Base-by-base conservation (phyloP, 192 early-diverging fungal genomes). In the Coemansia sp. region DNA sequence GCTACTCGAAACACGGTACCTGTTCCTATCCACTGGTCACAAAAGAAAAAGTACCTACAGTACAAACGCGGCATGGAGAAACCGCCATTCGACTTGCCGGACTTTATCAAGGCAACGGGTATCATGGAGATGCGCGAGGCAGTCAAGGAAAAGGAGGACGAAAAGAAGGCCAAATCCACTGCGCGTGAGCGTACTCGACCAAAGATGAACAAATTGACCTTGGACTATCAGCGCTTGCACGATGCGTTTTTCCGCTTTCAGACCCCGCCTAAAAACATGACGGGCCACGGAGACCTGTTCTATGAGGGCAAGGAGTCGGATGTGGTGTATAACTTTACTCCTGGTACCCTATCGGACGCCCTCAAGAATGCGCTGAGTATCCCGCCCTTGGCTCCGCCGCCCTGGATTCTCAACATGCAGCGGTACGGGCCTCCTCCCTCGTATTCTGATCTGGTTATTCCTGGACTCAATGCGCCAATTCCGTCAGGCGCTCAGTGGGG, bases 331-430 rank as follows among this genome's bases (percentile, higher is more conserved):
- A 84, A 91, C 62, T 92, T 92, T 74, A 93, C 96, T 36, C 97
- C 97, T 0, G 97, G 97, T 3, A 60, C 77, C 22, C 75, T 99
- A 15, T 93, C 91, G 15, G 93, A 95, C 49, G 92, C 93, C n/a
- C 80, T 99, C 15, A 92, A 90, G 57, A 86, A 80, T 5, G 97
- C 97, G 0, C 87, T 99, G 15, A 93, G 89, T 51, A 96, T 98
- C 73, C 95, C 96, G 54, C 93, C 93, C 5, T 79, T 95, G 49
- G 95, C 96, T 2, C 95, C 97, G 24, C 95, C 95, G 43, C 97
- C 97, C 22, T 99, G 97, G 97, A 85, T 99, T 41, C 90, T 98
- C 71, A 96, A 96, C 72, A 99, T 99, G 97, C 97, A 99, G 86
- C 88, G 97, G 24, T 93, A 95, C 73, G 97, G 97, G 1, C 95